A percentile compares a stretch with the other conserved stretches of the same genome.
These are phyloP conservation scores for Allium sativum DNA, from an alignment of 106 monocot genomes.

Conservation along the genomic window DNA sequence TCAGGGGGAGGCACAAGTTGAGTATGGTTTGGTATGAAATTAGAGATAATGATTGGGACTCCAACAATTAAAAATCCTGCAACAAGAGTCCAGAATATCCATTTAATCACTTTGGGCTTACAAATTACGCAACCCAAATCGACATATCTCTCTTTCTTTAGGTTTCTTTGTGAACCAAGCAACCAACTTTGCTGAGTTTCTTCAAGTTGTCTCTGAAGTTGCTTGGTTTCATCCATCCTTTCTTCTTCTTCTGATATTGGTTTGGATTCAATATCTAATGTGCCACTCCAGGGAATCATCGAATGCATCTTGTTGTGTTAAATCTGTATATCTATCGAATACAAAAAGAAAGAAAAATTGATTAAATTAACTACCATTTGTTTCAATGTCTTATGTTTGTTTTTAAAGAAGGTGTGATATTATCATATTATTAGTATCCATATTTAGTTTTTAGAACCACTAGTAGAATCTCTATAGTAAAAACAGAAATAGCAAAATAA, in stretches of 20 bases:
- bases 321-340: not conserved
- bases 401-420: no score
- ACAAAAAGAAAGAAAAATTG: not conserved
- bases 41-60: constrained; percentile 60
- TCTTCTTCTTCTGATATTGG: constrained; percentile 27
- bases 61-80: constrained; percentile 55
- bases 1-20: constrained; percentile 47
- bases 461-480: no score
- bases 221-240: constrained; percentile 35
- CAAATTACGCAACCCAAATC: constrained; percentile 77
- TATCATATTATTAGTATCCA: no score
- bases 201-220: constrained; percentile 43
- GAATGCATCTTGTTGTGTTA: constrained; percentile 22
- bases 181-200: constrained; percentile 94
- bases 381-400: no score
- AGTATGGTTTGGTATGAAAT: constrained; percentile 51
- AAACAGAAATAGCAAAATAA: no score
- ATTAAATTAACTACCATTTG: not conserved
- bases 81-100: constrained; percentile 19
- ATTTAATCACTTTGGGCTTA: constrained; percentile 60
- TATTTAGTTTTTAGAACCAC: no score
- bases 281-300: constrained; percentile 73
- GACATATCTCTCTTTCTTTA: constrained; percentile 57
- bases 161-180: constrained; percentile 35
- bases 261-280: constrained; percentile 59